Evolutionary conservation across 2,329 filamentous ascomycete species (phyloP).

Genomic region (Trichoderma semiorbis): DNA sequence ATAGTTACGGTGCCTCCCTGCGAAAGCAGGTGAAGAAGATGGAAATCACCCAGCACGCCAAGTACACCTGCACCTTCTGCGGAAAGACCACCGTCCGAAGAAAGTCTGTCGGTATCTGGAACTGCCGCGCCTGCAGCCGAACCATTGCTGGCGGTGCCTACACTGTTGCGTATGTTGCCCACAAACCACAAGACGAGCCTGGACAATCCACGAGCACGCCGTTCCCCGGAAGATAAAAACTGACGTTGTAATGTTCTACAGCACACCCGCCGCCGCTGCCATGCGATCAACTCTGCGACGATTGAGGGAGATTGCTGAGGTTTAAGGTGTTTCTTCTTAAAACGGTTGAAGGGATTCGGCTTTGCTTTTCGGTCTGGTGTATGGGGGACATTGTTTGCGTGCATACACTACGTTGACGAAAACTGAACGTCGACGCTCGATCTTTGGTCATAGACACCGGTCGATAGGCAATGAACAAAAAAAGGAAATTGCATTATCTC

Average conservation of each 20-base stretch:
- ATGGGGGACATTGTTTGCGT: constrained; percentile 43
- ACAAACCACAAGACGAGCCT: neutral
- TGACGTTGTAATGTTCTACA: constrained; percentile 38
- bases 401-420: constrained; percentile 43
- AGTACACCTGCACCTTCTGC: constrained; percentile 97
- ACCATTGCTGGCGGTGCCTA: constrained; percentile 73
- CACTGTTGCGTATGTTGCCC: constrained; percentile 81
- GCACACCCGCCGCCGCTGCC: constrained; percentile 87
- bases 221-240: constrained; percentile 16
- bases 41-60: constrained; percentile 98
- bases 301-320: constrained; percentile 96
- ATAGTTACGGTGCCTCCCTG: constrained; percentile 96
- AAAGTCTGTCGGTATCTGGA: constrained; percentile 91
- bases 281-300: constrained; percentile 95
- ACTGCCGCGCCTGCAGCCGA: constrained; percentile 95
- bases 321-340: constrained; percentile 54
- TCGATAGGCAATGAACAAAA: constrained; percentile 43
- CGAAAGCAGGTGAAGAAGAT: constrained; percentile 98
- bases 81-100: constrained; percentile 94
- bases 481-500: constrained; percentile 37
- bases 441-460: constrained; percentile 40
- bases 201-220: neutral
- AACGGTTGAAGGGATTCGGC: constrained; percentile 35
- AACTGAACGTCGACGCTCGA: constrained; percentile 40
- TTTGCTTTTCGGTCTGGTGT: constrained; percentile 48